These are phyloP conservation scores for Leptosphaerulina australis DNA, from an alignment of 2,329 filamentous ascomycete species.

Conservation along the genomic window DNA sequence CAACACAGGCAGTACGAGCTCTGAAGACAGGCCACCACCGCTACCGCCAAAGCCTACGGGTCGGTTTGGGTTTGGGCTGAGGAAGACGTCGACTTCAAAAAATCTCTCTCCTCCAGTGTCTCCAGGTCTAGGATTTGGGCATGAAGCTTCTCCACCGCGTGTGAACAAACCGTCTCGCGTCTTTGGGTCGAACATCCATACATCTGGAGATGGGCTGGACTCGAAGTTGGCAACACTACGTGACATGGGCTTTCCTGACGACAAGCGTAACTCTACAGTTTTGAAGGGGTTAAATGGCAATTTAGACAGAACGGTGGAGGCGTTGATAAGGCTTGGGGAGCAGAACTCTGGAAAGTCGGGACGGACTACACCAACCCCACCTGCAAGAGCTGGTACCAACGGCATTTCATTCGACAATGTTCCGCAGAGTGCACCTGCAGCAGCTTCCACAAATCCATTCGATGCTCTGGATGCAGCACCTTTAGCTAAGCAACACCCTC, in stretches of 20 bases:
- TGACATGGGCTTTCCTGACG: slow-evolving; percentile 92
- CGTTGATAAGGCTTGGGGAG: slow-evolving; percentile 81
- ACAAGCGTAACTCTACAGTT: slow-evolving; percentile 78
- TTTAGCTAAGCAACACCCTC: slow-evolving; percentile 38
- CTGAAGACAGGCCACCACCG: slow-evolving; percentile 62
- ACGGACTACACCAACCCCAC: slow-evolving; percentile 57
- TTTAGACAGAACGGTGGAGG: slow-evolving; percentile 83
- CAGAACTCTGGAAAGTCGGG: slow-evolving; percentile 39
- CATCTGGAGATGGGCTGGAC: slow-evolving; percentile 65
- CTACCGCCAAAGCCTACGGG: slow-evolving; percentile 66
- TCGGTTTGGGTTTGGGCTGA: slow-evolving; percentile 68
- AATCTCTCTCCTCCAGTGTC: slow-evolving; percentile 56
- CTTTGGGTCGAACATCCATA: slow-evolving; percentile 71
- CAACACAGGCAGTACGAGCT: slow-evolving; percentile 63
- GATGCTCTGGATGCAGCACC: slow-evolving; percentile 50
- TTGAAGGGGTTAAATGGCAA: slow-evolving; percentile 84
- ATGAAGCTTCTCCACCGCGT: slow-evolving; percentile 48
- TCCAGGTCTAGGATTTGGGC: slow-evolving; percentile 42
- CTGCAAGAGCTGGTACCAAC: slow-evolving; percentile 57
- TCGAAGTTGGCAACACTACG: slow-evolving; percentile 76
- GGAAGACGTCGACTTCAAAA: slow-evolving; percentile 72
- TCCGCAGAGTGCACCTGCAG: slow-evolving; percentile 33
- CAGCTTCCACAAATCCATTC: slow-evolving; percentile 51
- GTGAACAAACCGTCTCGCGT: slow-evolving; percentile 68
- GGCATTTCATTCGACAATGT: slow-evolving; percentile 53